These are phyloP conservation scores for Amphirosellinia nigrospora DNA, from an alignment of 495 filamentous ascomycete genomes.

Conservation along the genomic window DNA sequence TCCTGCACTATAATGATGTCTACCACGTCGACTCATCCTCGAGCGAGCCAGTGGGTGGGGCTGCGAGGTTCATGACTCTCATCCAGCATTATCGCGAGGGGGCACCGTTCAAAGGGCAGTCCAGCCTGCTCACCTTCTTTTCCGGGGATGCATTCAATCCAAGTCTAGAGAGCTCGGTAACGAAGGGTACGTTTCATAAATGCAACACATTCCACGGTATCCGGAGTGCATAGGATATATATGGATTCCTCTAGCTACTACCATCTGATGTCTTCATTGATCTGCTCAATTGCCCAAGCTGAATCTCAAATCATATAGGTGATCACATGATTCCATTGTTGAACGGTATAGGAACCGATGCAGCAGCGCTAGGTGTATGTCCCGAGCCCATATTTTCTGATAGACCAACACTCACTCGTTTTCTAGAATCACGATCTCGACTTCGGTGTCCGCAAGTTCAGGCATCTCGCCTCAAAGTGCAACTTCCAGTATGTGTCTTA, in stretches of 20 bases:
- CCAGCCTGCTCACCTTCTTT: conserved; percentile 78
- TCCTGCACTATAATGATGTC: conserved; percentile 91
- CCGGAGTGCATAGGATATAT: neutral
- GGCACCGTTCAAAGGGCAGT: conserved; percentile 62
- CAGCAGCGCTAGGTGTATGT: conserved; percentile 78
- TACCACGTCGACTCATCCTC: conserved; percentile 83
- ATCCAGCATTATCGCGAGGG: conserved; percentile 72
- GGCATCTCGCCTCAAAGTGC: conserved; percentile 73
- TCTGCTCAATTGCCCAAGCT: neutral
- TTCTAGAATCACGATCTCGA: conserved; percentile 85
- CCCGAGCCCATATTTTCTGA: neutral
- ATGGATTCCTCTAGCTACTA: neutral
- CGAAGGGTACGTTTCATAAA: conserved; percentile 65
- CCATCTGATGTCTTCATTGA: neutral
- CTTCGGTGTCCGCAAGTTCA: conserved; percentile 84
- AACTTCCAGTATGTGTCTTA: conserved; percentile 77
- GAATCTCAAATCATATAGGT: conserved; percentile 42
- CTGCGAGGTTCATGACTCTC: conserved; percentile 79
- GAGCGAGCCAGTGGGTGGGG: conserved; percentile 80
- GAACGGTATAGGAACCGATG: conserved; percentile 75
- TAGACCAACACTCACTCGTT: conserved; percentile 31
- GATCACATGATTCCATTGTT: conserved; percentile 89
- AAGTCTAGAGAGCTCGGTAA: conserved; percentile 81
- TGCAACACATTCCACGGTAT: neutral
- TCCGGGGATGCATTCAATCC: conserved; percentile 94